phyloP scores from a whole-genome alignment of 2,329 filamentous ascomycete species.

The Xylariaceae sp. region DNA sequence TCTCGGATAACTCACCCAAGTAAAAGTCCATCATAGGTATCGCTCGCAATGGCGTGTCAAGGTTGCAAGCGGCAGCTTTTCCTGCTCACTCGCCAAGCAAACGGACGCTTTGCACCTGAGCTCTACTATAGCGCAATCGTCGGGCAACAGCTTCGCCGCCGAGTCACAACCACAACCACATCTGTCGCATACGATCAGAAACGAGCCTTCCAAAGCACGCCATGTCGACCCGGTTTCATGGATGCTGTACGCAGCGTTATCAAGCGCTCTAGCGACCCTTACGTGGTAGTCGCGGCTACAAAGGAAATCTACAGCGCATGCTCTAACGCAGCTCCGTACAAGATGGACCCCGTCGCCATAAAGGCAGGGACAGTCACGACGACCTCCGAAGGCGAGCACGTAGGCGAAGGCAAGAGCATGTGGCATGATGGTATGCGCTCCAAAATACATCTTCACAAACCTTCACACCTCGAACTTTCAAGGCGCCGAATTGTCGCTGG shows the following conservation, averaged over 20 bases:
- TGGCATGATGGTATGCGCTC: slow-evolving; percentile 68
- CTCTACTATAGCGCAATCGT: slow-evolving; percentile 19
- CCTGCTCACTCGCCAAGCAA: slow-evolving; percentile 26
- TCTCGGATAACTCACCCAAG: background rate
- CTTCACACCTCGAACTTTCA: background rate
- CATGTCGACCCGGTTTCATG: slow-evolving; percentile 26
- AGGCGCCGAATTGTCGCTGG: slow-evolving; percentile 1
- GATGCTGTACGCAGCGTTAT: slow-evolving; percentile 30
- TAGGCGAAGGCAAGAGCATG: slow-evolving; percentile 67
- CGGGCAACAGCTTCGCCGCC: slow-evolving; percentile 10
- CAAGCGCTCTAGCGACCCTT: slow-evolving; percentile 39
- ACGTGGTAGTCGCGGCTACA: slow-evolving; percentile 73
- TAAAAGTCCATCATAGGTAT: background rate
- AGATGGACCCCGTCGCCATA: slow-evolving; percentile 60
- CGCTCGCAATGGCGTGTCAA: slow-evolving; percentile 42
- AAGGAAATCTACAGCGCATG: slow-evolving; percentile 74
- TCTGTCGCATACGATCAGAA: slow-evolving; percentile 17
- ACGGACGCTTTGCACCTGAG: slow-evolving; percentile 18
- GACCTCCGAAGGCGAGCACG: slow-evolving; percentile 72
- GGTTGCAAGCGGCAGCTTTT: slow-evolving; percentile 42
- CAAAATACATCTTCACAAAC: background rate
- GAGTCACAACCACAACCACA: slow-evolving; percentile 3
- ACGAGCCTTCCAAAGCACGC: slow-evolving; percentile 37
- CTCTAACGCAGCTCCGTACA: slow-evolving; percentile 67
- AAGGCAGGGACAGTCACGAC: slow-evolving; percentile 63